These are phyloP conservation scores for Fraxinus paxiana DNA, from an alignment of 305 asterid genomes.

Conservation along the genomic window DNA sequence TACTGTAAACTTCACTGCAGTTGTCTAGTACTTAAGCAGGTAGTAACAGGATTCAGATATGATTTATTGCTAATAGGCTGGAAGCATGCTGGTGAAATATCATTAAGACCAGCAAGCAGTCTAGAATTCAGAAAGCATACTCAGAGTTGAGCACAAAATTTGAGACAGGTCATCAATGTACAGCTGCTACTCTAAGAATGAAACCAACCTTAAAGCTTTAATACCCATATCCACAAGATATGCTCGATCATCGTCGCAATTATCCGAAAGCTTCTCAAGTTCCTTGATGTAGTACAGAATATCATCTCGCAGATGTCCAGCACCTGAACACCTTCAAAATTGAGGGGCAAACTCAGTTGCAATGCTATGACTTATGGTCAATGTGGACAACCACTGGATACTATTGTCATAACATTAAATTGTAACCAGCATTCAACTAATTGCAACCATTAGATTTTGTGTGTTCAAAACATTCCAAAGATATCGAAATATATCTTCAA, in stretches of 20 bases:
- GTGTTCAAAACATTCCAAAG: not conserved
- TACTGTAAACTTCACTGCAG: not conserved
- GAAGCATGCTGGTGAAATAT: not conserved
- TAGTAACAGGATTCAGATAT: slow-evolving; percentile 7
- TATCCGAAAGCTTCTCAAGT: slow-evolving; percentile 60
- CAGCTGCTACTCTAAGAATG: slow-evolving; percentile 14
- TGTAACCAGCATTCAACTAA: not conserved
- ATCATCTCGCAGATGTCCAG: slow-evolving; percentile 91
- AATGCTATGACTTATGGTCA: not conserved
- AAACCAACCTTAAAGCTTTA: slow-evolving; percentile 80
- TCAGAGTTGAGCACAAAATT: not conserved
- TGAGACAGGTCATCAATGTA: not conserved
- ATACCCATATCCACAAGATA: slow-evolving; percentile 79
- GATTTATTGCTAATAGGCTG: not conserved
- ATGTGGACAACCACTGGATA: not conserved
- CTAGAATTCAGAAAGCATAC: not conserved
- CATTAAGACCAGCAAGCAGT: not conserved
- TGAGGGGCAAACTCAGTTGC: slow-evolving; percentile 14
- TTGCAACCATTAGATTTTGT: not conserved
- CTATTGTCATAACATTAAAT: not conserved
- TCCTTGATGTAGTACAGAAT: slow-evolving; percentile 63
- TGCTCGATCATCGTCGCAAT: slow-evolving; percentile 66
- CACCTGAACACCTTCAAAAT: slow-evolving; percentile 81
- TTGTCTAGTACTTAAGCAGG: not conserved
- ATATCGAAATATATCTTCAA: not conserved